These are phyloP conservation scores for Pseudogymnoascus sp. DNA, from an alignment of 2,329 filamentous ascomycete species.

Conservation along the genomic window DNA sequence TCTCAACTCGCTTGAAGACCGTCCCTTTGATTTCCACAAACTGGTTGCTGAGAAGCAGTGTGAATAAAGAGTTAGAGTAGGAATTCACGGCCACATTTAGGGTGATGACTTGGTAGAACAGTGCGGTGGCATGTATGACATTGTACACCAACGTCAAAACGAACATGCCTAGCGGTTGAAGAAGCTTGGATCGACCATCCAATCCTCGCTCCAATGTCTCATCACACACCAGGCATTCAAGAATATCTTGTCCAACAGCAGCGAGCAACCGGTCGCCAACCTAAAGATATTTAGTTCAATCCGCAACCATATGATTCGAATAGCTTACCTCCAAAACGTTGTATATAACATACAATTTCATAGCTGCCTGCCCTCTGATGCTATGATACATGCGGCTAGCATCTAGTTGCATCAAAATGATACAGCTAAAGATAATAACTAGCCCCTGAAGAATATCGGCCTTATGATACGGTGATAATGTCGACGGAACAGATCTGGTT, in stretches of 20 bases:
- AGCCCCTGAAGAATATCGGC: slow-evolving; percentile 88
- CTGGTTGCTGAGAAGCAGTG: slow-evolving; percentile 89
- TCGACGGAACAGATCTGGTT: slow-evolving; percentile 78
- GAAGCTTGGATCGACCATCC: slow-evolving; percentile 83
- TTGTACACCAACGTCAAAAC: slow-evolving; percentile 81
- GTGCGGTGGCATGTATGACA: slow-evolving; percentile 73
- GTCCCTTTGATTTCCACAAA: slow-evolving; percentile 99
- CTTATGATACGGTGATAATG: slow-evolving; percentile 81
- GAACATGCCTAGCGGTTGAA: slow-evolving; percentile 88
- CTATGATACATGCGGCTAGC: slow-evolving; percentile 98
- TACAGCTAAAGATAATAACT: slow-evolving; percentile 79
- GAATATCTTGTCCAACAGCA: slow-evolving; percentile 88
- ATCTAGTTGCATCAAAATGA: slow-evolving; percentile 82
- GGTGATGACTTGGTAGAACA: slow-evolving; percentile 97
- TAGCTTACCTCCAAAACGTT: slow-evolving; percentile 75
- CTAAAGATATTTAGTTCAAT: slow-evolving; percentile 62
- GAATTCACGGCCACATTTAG: slow-evolving; percentile 98
- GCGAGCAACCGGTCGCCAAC: slow-evolving; percentile 84
- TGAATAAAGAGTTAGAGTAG: slow-evolving; percentile 91
- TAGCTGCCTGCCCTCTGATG: slow-evolving; percentile 90
- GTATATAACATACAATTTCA: slow-evolving; percentile 98
- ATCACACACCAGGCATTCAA: slow-evolving; percentile 89
- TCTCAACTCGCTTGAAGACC: slow-evolving; percentile 98
- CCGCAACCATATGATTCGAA: neutral
- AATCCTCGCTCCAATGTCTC: slow-evolving; percentile 85